Base-by-base conservation (phyloP, 106 monocot genomes). In the Platanthera guangdongensis region DNA sequence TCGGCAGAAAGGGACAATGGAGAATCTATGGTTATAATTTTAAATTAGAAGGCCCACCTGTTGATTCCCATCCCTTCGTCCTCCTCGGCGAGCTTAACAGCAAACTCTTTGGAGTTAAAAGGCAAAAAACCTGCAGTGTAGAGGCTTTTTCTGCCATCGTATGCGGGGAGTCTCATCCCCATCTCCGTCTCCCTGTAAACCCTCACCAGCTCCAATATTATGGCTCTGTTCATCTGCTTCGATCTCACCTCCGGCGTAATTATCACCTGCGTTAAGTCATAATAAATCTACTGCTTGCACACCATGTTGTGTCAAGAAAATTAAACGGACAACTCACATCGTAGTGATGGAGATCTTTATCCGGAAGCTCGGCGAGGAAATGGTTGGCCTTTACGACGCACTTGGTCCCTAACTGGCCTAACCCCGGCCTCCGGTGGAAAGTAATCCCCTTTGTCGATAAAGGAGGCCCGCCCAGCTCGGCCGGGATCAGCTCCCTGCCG, bases 331-430 rank as follows among this genome's bases (percentile, higher is more conserved):
- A 15, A 68, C 95, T 82, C 75, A 96, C 96, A 75, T 96, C 96
- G 30, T 96, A 96, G 7, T 96, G 96, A 57, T 76, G 85, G 76
- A 96, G 83, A 74, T 93, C 93, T 82, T 96, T 93, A 72, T 89
- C 89, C 18, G 90, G 84, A 62, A 96, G 78, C 74, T 93, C 79
- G 0, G 86, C 87, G 45, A 93, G 93, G 77, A 96, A 96, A 75
- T 96, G 95, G 57, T 96, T 96, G 12, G 95, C 95, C 79, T 96
- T 96, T 25, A 96, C 95, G 30, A 96, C 81, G 78, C 95, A 96
- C 77, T 75, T 88, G 49, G 88, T 82, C 14, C 95, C 95, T 6
- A 82, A 57, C 63, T 81, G 80, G 11, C 95, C 95, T 46, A 82
- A 90, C 10, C 93, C 89, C 9, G 95, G 95, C 52, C 95, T 83